Conservation (phyloP, 2,329 filamentous ascomycete species). For the Paecilomyces fulvus region DNA sequence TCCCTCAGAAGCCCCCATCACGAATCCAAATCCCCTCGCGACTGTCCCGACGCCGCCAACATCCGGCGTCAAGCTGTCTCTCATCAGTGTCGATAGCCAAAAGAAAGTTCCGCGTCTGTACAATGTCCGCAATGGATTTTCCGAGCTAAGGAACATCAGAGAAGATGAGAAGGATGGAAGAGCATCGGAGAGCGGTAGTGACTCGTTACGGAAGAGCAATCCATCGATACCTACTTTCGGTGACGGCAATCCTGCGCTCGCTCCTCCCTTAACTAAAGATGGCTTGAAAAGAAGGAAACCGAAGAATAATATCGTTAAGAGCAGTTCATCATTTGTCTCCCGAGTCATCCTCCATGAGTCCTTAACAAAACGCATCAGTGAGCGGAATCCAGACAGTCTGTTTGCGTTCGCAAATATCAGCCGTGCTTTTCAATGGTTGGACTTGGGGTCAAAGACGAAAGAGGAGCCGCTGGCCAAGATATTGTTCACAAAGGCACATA, state of each 20-base stretch:
- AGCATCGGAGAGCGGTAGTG: constrained; percentile 51
- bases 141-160: constrained; percentile 41
- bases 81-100: constrained; percentile 62
- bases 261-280: constrained; percentile 55
- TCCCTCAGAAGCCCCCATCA: constrained; percentile 79
- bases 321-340: constrained; percentile 97
- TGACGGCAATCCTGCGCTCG: constrained; percentile 70
- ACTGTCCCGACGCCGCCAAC: constrained; percentile 78
- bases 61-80: constrained; percentile 72
- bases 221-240: constrained; percentile 62
- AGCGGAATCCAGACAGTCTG: constrained; percentile 67
- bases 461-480: constrained; percentile 92
- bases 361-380: constrained; percentile 67
- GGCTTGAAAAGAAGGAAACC: constrained; percentile 74
- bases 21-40: constrained; percentile 84
- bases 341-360: constrained; percentile 84
- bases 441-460: constrained; percentile 62
- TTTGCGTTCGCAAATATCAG: constrained; percentile 96
- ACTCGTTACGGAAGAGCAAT: constrained; percentile 39
- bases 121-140: constrained; percentile 44
- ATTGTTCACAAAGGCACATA: constrained; percentile 92
- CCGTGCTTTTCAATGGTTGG: constrained; percentile 91
- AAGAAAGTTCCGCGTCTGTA: constrained; percentile 39
- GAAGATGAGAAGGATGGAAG: constrained; percentile 55
- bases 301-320: constrained; percentile 97